Percentiles rank a stretch among this genome's conserved stretches.
phyloP scores from a whole-genome alignment of 2,329 filamentous ascomycete genomes.

The Aspergillus ochraceoroseus region DNA sequence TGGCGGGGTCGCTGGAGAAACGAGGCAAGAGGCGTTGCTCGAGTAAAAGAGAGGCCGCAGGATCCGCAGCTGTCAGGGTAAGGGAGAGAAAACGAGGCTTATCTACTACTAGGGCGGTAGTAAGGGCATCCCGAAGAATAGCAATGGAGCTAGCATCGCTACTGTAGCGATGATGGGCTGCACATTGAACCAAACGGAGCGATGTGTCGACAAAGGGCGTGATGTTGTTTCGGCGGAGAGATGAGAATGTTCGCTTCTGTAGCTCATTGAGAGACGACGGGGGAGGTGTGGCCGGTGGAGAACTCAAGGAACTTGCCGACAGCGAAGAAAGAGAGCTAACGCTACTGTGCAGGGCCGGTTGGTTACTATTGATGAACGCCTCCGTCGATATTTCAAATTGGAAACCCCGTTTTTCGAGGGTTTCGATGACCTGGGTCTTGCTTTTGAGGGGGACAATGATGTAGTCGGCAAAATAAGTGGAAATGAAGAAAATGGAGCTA shows the following conservation, averaged over 20 bases:
- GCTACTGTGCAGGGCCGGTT: slow-evolving; percentile 44
- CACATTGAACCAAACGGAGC: slow-evolving; percentile 76
- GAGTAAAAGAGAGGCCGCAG: slow-evolving; percentile 44
- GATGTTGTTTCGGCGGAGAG: slow-evolving; percentile 73
- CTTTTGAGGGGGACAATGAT: slow-evolving; percentile 80
- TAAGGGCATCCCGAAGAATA: slow-evolving; percentile 39
- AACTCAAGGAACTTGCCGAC: slow-evolving; percentile 24
- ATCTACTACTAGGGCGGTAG: slow-evolving; percentile 37
- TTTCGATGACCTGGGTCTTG: slow-evolving; percentile 67
- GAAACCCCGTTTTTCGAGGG: slow-evolving; percentile 74
- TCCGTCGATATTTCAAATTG: slow-evolving; percentile 68
- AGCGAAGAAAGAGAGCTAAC: slow-evolving; percentile 33
- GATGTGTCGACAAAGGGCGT: slow-evolving; percentile 63
- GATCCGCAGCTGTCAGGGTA: slow-evolving; percentile 44
- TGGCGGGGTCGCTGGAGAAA: slow-evolving; percentile 60
- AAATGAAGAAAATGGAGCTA: slow-evolving; percentile 94
- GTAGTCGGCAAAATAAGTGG: slow-evolving; percentile 96
- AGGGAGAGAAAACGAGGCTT: slow-evolving; percentile 48
- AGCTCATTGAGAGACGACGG: slow-evolving; percentile 74
- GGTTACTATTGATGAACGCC: slow-evolving; percentile 59
- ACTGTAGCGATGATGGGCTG: slow-evolving; percentile 54
- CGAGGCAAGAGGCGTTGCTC: slow-evolving; percentile 52
- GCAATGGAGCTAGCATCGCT: slow-evolving; percentile 36
- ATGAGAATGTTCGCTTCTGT: slow-evolving; percentile 73
- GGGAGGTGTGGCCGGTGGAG: slow-evolving; percentile 63